Evolutionary conservation across 129 eudicot genomes (phyloP).

Genomic region (Chrysanthemum makinoi): DNA sequence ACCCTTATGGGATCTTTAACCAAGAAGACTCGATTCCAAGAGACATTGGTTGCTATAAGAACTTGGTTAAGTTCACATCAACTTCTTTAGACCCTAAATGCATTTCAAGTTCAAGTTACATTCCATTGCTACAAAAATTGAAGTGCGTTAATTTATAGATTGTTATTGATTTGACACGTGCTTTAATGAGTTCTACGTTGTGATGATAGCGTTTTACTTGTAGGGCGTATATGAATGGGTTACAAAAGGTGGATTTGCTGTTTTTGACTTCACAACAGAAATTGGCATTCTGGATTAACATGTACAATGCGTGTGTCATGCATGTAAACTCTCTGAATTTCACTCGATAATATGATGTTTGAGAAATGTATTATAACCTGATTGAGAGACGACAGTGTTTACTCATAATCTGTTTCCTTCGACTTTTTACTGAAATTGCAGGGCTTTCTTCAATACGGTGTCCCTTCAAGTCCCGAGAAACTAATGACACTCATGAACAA

Average conservation of each 20-base stretch:
- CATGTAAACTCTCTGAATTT: conserved; percentile 51
- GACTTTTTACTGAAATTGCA: conserved; percentile 22
- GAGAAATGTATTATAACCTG: not conserved
- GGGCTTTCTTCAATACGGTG: conserved; percentile 89
- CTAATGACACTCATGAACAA: conserved; percentile 66
- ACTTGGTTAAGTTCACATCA: conserved; percentile 80
- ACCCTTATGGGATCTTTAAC: conserved; percentile 80
- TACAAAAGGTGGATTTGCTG: conserved; percentile 87
- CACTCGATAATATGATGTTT: not conserved
- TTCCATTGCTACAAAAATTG: conserved; percentile 73
- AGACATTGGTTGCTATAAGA: conserved; percentile 94
- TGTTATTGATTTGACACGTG: not conserved
- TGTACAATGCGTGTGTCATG: conserved; percentile 95
- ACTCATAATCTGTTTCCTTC: not conserved
- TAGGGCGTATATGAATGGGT: conserved; percentile 67
- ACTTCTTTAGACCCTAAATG: conserved; percentile 83
- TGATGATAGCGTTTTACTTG: conserved; percentile 12
- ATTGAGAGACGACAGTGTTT: no score
- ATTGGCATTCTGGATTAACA: conserved; percentile 96
- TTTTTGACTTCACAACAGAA: conserved; percentile 70
- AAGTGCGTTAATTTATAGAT: conserved; percentile 38
- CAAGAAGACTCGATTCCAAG: conserved; percentile 84
- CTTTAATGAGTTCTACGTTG: conserved; percentile 6
- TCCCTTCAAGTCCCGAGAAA: conserved; percentile 68
- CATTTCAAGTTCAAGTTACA: conserved; percentile 76